Percentiles rank a stretch among this genome's conserved stretches.
Conservation (phyloP, 2,329 filamentous ascomycete genomes). For the Calonectria hawksworthii region DNA sequence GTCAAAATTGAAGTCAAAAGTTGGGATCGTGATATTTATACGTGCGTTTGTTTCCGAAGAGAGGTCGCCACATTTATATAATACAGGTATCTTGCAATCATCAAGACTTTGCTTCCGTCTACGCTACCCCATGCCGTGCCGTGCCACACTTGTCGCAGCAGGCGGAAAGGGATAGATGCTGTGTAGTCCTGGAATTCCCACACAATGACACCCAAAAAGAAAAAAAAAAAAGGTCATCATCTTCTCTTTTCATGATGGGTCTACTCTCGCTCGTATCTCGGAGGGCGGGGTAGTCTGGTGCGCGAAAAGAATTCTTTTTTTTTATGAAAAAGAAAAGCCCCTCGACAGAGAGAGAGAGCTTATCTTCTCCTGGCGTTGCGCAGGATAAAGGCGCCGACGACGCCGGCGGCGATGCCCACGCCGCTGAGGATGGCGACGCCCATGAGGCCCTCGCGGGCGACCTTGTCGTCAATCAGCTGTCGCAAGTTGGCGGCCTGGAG, state of each 20-base stretch:
- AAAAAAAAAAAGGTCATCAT: not conserved
- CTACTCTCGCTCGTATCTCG: not conserved
- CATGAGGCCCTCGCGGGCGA: conserved; percentile 92
- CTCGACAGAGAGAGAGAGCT: not conserved
- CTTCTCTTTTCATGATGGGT: not conserved
- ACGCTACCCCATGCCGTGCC: conserved; percentile 19
- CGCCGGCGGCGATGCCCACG: conserved; percentile 91
- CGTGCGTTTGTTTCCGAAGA: conserved; percentile 28
- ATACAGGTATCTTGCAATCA: conserved; percentile 39
- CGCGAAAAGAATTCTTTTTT: not conserved
- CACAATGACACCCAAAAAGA: conserved; percentile 16
- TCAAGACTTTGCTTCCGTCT: conserved; percentile 36
- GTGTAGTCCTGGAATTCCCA: conserved; percentile 31
- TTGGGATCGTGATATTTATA: conserved; percentile 29
- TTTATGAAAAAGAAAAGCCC: not conserved
- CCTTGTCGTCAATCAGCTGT: conserved; percentile 93
- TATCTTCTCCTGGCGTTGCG: conserved; percentile 77
- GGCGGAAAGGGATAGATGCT: conserved; percentile 28
- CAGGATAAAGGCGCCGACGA: conserved; percentile 89
- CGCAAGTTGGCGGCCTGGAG: conserved; percentile 90
- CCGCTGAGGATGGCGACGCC: conserved; percentile 96
- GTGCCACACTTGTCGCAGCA: conserved; percentile 11
- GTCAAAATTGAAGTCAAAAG: not conserved
- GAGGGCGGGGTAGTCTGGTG: not conserved
- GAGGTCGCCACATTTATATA: conserved; percentile 41